Base-by-base conservation (phyloP, 73 alveolate species). In the Symbiodinium natans region DNA sequence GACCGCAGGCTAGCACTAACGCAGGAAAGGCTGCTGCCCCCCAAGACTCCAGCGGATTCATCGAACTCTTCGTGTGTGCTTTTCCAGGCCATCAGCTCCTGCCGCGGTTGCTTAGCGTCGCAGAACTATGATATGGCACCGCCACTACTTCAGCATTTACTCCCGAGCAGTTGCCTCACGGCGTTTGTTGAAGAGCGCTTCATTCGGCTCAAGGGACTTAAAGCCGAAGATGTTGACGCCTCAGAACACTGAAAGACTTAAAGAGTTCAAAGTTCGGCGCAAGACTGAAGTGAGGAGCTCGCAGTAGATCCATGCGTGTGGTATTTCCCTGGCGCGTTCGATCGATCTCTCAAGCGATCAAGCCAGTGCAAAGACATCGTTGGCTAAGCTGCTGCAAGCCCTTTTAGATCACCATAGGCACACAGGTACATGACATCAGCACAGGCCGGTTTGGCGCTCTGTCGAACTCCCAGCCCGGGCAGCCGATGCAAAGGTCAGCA, bases 381-480 rank as follows among this genome's bases (percentile, higher is more conserved):
- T n/a, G 59, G 59, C 36, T 9, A 46, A 46, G 59, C 59, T 46
- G 13, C 59, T 46, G 59, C 59, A 63, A 27, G 80, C 80, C 6
- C 6, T 46, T 46, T 13, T 46, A 46, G 59, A 9, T 46, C 59
- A 13, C 59, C 13, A 46, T 46, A 9, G 59, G 59, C 59, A 13
- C 13, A 46, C 59, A 46, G 13, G 59, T 9, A 46, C 21, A 46
- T 46, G 59, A 9, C 59, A 9, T 46, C 54, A 6, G n/a, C 34
- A 52, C 59, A 33, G 43, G 40, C 41, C 75, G 41, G 34, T 31
- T 63, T 8, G 40, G 42, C 94, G 95, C 95, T 19, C 95, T 71
- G 48, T 88, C 95, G 43, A 88, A 88, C 73, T 88, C 95, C 95
- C 95, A 88, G 27, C 95, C 95, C 29, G 95, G 95, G 34, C 95